Evolutionary conservation across 208 protist genomes (phyloP).

Genomic region (Wallacemonas sp.): DNA sequence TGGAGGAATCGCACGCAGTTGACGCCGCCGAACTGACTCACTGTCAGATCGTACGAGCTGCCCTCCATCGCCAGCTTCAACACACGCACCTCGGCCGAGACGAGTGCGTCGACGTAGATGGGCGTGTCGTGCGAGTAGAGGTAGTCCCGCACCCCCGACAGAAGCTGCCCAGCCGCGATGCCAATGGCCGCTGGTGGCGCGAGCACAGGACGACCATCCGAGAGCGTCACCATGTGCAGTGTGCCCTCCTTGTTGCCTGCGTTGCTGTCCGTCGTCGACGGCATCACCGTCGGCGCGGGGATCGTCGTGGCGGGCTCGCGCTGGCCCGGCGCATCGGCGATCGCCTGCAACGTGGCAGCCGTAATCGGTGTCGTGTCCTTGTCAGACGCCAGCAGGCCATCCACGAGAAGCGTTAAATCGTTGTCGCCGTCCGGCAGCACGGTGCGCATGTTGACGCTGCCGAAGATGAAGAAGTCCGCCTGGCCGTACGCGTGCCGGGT

Average conservation of each 20-base stretch:
- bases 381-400: conserved; percentile 46
- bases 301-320: neutral
- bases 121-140: conserved; percentile 42
- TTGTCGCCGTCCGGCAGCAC: conserved; percentile 91
- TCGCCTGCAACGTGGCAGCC: neutral
- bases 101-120: conserved; percentile 77
- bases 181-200: conserved; percentile 55
- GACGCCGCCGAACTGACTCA: conserved; percentile 89
- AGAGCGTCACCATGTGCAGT: conserved; percentile 48
- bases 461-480: conserved; percentile 85
- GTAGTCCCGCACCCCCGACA: conserved; percentile 67
- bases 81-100: conserved; percentile 83
- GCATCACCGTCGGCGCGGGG: conserved; percentile 12
- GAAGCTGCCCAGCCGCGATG: conserved; percentile 68
- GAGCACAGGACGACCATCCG: conserved; percentile 39
- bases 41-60: conserved; percentile 85
- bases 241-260: conserved; percentile 48
- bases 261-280: conserved; percentile 62
- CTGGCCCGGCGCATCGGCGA: neutral
- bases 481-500: conserved; percentile 39
- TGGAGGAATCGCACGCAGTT: conserved; percentile 90
- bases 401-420: conserved; percentile 82
- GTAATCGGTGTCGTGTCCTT: conserved; percentile 10
- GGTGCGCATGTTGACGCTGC: conserved; percentile 84
- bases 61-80: conserved; percentile 91